A percentile compares a stretch with the other conserved stretches of the same genome.
Conservation (phyloP, 176 grass and related monocot species). For the Poa annua region DNA sequence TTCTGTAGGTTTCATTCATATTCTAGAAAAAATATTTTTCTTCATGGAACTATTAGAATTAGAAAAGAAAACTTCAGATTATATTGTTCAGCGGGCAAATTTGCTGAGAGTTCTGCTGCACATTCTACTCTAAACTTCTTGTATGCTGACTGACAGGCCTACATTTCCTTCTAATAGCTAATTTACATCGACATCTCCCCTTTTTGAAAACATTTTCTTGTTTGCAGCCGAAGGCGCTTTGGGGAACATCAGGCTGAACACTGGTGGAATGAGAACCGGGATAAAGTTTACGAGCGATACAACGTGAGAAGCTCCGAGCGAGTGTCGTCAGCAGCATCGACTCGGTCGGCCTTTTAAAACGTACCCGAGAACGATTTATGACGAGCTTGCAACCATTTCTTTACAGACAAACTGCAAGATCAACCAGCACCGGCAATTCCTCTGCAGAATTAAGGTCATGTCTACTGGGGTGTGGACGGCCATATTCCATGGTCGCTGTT, state of each 20-base stretch:
- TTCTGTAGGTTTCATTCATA: background rate
- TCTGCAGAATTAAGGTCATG: background rate
- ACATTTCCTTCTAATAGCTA: background rate
- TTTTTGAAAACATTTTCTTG: background rate
- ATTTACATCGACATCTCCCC: background rate
- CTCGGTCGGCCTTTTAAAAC: constrained; percentile 54
- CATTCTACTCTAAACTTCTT: background rate
- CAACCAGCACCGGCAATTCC: background rate
- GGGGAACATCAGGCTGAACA: constrained; percentile 92
- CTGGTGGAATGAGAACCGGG: constrained; percentile 96
- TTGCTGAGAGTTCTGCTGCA: background rate
- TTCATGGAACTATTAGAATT: background rate
- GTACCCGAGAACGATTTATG: background rate
- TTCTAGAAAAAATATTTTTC: background rate
- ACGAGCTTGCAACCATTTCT: background rate
- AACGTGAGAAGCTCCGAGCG: constrained; percentile 84
- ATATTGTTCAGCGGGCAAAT: background rate
- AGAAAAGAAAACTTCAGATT: background rate
- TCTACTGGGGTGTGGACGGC: background rate
- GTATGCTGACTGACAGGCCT: background rate
- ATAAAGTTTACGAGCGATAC: constrained; percentile 88
- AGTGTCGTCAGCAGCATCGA: constrained; percentile 78
- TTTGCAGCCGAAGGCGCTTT: constrained; percentile 81
- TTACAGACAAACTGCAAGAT: background rate
- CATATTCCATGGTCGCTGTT: background rate